Evolutionary conservation across 2,329 filamentous ascomycete species (phyloP).

Genomic region (Sporothrix luriei): DNA sequence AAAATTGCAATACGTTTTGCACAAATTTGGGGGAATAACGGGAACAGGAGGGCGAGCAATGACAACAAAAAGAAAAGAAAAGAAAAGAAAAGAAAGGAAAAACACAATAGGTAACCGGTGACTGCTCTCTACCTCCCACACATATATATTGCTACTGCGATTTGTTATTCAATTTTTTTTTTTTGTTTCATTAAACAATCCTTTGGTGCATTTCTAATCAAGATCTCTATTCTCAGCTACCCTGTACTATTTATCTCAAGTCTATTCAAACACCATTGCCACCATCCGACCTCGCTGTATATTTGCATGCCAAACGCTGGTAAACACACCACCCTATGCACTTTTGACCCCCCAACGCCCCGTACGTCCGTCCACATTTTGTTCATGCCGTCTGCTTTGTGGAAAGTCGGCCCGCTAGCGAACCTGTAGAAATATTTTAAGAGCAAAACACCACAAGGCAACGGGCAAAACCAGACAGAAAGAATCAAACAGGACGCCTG

Average conservation of each 20-base stretch:
- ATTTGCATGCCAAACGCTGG: background rate
- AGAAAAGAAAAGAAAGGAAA: too few species aligned
- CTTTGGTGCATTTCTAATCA: background rate
- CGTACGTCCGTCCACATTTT: background rate
- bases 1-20: too few species aligned
- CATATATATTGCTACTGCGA: background rate
- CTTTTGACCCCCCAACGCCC: conserved; percentile 14
- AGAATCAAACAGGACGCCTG: too few species aligned
- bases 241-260: background rate
- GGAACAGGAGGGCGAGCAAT: too few species aligned
- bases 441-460: conserved; percentile 17
- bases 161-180: background rate
- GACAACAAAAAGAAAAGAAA: background rate
- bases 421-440: background rate
- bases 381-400: conserved; percentile 7
- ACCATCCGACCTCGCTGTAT: background rate
- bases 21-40: too few species aligned
- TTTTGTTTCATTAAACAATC: background rate
- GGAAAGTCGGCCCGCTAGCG: background rate
- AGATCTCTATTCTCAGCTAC: background rate
- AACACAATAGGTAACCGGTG: too few species aligned
- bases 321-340: background rate
- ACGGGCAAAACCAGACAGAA: background rate
- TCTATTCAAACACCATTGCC: conserved; percentile 7
- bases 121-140: background rate